phyloP scores from a whole-genome alignment of 495 filamentous ascomycete species.

The Aspergillus bridgeri region DNA sequence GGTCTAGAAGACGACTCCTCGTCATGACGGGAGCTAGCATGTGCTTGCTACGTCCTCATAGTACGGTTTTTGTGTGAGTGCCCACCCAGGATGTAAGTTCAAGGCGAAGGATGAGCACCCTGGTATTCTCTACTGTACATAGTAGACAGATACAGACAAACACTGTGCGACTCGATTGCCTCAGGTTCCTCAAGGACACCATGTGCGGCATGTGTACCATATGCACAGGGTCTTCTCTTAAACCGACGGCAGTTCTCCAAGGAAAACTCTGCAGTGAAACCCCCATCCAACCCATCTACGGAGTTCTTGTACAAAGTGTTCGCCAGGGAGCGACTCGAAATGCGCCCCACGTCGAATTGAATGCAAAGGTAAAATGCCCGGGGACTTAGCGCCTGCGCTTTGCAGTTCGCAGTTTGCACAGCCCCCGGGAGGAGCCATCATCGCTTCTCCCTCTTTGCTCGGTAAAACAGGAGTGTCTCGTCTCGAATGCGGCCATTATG shows the following conservation, averaged over 20 bases:
- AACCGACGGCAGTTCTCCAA: neutral
- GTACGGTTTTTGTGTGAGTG: too few species aligned
- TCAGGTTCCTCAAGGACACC: too few species aligned
- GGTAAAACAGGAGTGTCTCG: neutral
- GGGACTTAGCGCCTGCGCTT: neutral
- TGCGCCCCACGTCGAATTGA: neutral
- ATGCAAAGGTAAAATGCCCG: neutral
- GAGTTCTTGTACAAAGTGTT: neutral
- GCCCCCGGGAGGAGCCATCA: too few species aligned
- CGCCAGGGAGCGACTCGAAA: too few species aligned
- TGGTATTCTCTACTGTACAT: too few species aligned
- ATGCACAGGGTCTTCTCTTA: neutral
- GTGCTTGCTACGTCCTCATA: too few species aligned
- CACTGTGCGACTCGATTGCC: neutral
- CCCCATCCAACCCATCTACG: too few species aligned
- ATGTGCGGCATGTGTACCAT: too few species aligned
- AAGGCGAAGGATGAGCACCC: neutral
- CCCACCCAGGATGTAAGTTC: neutral
- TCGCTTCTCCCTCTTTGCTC: neutral
- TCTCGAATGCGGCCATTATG: neutral
- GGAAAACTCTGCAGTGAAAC: too few species aligned
- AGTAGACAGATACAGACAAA: too few species aligned
- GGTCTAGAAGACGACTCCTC: too few species aligned
- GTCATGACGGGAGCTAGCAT: too few species aligned
- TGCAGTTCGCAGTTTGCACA: neutral